These are phyloP conservation scores for Pseudocercospora ulei DNA, from an alignment of 2,329 filamentous ascomycete genomes.

Conservation along the genomic window DNA sequence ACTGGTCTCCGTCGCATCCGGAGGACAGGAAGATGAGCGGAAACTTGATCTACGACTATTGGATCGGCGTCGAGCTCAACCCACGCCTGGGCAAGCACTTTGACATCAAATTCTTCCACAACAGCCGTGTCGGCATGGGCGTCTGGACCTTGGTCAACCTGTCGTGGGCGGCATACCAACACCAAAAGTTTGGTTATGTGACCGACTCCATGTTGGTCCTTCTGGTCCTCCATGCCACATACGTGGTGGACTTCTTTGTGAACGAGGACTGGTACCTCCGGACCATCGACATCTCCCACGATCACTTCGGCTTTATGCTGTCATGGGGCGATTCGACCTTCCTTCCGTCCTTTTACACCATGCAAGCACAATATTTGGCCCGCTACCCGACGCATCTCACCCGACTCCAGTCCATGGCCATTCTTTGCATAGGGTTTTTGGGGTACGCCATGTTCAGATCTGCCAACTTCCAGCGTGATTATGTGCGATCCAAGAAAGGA, in stretches of 20 bases:
- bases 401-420: constrained; percentile 10
- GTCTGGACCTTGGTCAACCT: constrained; percentile 23
- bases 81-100: constrained; percentile 17
- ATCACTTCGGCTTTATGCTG: constrained; percentile 24
- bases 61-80: constrained; percentile 20
- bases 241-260: constrained; percentile 23
- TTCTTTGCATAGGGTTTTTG: constrained; percentile 15
- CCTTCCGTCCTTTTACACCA: constrained; percentile 21
- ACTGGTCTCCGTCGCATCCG: constrained; percentile 16
- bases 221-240: constrained; percentile 19
- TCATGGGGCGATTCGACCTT: constrained; percentile 23
- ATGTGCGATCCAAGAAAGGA: constrained; percentile 18
- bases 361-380: constrained; percentile 22
- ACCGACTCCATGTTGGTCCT: constrained; percentile 20
- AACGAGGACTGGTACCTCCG: constrained; percentile 22
- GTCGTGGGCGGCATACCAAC: constrained; percentile 20
- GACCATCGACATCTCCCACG: constrained; percentile 23
- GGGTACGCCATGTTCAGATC: constrained; percentile 20
- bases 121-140: constrained; percentile 16
- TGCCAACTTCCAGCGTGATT: constrained; percentile 20
- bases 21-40: constrained; percentile 20
- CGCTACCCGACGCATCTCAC: constrained; percentile 21
- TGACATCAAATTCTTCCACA: constrained; percentile 21
- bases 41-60: constrained; percentile 20
- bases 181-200: constrained; percentile 17